Evolutionary conservation across 192 early-diverging fungal species (phyloP).

Genomic region (Chytriomyces sp.): DNA sequence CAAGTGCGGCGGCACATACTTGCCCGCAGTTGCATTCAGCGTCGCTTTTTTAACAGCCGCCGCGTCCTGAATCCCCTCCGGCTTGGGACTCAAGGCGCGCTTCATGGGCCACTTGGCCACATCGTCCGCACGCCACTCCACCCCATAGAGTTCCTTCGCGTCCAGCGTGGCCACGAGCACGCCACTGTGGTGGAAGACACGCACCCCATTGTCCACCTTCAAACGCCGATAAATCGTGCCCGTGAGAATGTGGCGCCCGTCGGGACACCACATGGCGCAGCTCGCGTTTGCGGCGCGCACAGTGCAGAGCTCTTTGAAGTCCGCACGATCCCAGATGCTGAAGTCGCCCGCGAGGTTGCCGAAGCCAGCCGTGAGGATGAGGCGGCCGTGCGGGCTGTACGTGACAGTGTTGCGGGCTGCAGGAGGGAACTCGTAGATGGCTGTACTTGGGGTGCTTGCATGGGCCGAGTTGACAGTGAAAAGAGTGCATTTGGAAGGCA

Average conservation of each 20-base stretch:
- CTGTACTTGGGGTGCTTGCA: neutral
- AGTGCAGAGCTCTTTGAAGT: constrained; percentile 78
- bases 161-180: constrained; percentile 74
- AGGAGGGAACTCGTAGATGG: constrained; percentile 81
- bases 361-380: constrained; percentile 90
- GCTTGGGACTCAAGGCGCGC: constrained; percentile 72
- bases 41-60: constrained; percentile 33
- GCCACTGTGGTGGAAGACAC: constrained; percentile 95
- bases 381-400: constrained; percentile 89
- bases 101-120: constrained; percentile 73
- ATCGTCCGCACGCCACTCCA: constrained; percentile 47
- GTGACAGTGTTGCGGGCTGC: constrained; percentile 86
- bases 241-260: constrained; percentile 91
- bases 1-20: constrained; percentile 55
- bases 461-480: constrained; percentile 86
- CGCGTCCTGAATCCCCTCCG: constrained; percentile 48
- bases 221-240: constrained; percentile 90
- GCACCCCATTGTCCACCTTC: constrained; percentile 97
- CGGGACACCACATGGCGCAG: constrained; percentile 87
- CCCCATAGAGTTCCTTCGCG: constrained; percentile 87
- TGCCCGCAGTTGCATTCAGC: constrained; percentile 46
- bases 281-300: constrained; percentile 84
- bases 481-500: constrained; percentile 90
- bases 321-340: constrained; percentile 92
- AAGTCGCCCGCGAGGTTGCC: constrained; percentile 94